Evolutionary conservation across 306 rosid genomes (phyloP), one percentile per base, ranked within the genome.

Genomic region (Quercus aquifolioides): DNA sequence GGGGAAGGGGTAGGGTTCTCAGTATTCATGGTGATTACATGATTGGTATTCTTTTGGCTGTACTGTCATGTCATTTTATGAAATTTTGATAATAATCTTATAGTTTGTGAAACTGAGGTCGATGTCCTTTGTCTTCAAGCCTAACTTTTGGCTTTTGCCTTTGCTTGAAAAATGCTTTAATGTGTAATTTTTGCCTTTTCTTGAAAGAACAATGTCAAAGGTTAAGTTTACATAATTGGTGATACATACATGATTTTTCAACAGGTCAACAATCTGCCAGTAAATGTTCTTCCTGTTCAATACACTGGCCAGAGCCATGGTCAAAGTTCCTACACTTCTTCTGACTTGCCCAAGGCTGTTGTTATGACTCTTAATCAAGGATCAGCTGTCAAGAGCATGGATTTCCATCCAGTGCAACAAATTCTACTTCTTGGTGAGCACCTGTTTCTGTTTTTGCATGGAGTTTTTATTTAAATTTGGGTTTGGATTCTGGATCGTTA

Each of bases 351-450:
- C 76, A 93, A 88, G 92, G 74, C 74, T 82, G 90, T 87, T 82
- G 89, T 91, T 77, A 85, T 89, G 87, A 93, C 90, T 79, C 81
- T 93, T 83, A 89, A 54, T 85, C 91, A 79, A 86, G 93, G 97
- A 69, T 93, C 98, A 62, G 72, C 74, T 43, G 97, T 89, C 80
- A 96, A 89, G 88, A 96, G 99, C 76, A 89, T 96, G 96, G 98
- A 96, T 83, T 96, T 96, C 79, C 97, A 96, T 84, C 98, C 99
- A 21, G 84, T 87, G 80, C 97, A 93, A 78, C 99, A 90, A 85
- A 87, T 89, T 87, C 77, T 90, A 73, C 99, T 96, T 83, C 94
- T 96, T 81, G 99, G 99, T 96, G 84, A 84, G 92, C 57, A 73
- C 70, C 75, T 6, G 69, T 21, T 33, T 38, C 26, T 75, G 18